Conservation (phyloP, 768 basidiomycete genomes). For the Boletus subparvulus region DNA sequence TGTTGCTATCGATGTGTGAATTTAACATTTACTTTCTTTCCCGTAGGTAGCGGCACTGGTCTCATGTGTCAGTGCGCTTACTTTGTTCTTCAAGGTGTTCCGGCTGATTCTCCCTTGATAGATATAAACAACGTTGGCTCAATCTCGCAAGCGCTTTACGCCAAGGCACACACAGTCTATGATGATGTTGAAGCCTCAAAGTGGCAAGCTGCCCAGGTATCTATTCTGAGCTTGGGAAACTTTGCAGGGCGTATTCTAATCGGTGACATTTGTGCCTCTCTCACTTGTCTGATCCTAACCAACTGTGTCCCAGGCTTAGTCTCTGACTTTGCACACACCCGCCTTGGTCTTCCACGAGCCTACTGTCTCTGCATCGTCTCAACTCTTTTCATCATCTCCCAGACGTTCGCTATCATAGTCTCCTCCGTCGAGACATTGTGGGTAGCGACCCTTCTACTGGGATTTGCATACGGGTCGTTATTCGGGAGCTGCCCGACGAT, state of each 20-base stretch:
- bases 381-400: constrained; percentile 67
- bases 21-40: not conserved
- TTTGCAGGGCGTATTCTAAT: constrained; percentile 76
- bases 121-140: constrained; percentile 89
- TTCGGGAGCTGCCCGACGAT: constrained; percentile 76
- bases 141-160: constrained; percentile 67
- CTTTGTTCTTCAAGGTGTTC: not conserved
- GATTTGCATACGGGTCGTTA: constrained; percentile 63
- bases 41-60: constrained; percentile 66
- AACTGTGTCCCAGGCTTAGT: constrained; percentile 48
- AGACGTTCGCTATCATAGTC: constrained; percentile 55
- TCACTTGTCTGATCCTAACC: not conserved
- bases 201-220: constrained; percentile 86
- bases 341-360: constrained; percentile 60
- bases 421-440: constrained; percentile 62
- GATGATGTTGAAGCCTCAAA: constrained; percentile 65
- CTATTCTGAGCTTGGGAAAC: constrained; percentile 77
- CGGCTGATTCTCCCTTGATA: constrained; percentile 24
- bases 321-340: constrained; percentile 63
- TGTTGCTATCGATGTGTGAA: not conserved
- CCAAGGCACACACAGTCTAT: constrained; percentile 57
- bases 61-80: constrained; percentile 61
- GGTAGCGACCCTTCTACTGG: constrained; percentile 38
- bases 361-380: constrained; percentile 71
- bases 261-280: constrained; percentile 40